Percentiles rank a stretch among this genome's conserved stretches.
Evolutionary conservation across 2,329 filamentous ascomycete genomes (phyloP).

Genomic region (Trichoderma citrinoviride): DNA sequence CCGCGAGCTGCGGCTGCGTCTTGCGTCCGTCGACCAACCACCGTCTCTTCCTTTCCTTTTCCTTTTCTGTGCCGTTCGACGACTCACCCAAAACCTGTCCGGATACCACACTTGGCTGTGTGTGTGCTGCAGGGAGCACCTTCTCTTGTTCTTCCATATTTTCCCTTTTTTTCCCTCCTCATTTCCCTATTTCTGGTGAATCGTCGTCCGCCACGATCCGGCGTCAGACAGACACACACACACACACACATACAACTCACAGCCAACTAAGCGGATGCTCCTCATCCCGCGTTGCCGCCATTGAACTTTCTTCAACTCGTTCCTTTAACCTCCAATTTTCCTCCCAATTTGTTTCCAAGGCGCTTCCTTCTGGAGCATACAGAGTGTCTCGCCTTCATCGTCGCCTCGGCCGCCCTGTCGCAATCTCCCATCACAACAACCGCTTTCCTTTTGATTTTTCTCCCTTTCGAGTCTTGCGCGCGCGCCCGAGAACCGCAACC

Average conservation of each 20-base stretch:
- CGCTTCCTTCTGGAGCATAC: background rate
- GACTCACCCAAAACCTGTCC: conserved; percentile 18
- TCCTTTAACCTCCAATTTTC: conserved; percentile 1
- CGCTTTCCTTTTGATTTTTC: conserved; percentile 5
- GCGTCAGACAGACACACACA: background rate
- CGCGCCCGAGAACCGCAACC: background rate
- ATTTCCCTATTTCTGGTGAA: background rate
- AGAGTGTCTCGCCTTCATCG: conserved; percentile 5
- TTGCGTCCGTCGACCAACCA: conserved; percentile 17
- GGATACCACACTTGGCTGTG: conserved; percentile 15
- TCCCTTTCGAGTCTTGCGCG: conserved; percentile 2
- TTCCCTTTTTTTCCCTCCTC: background rate
- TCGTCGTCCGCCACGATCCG: conserved; percentile 13
- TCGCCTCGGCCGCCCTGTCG: conserved; percentile 21
- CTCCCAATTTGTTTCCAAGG: background rate
- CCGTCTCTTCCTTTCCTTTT: conserved; percentile 19
- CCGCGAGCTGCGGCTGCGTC: conserved; percentile 20
- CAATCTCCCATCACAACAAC: conserved; percentile 12
- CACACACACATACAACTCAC: background rate
- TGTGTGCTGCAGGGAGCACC: conserved; percentile 20
- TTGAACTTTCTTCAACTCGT: conserved; percentile 20
- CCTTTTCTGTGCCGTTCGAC: conserved; percentile 9
- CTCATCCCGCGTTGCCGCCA: conserved; percentile 8
- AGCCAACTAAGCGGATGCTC: background rate
- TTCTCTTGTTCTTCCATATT: conserved; percentile 14